These are phyloP conservation scores for Tolypocladium nubicola DNA, from an alignment of 2,329 filamentous ascomycete genomes.

Conservation along the genomic window DNA sequence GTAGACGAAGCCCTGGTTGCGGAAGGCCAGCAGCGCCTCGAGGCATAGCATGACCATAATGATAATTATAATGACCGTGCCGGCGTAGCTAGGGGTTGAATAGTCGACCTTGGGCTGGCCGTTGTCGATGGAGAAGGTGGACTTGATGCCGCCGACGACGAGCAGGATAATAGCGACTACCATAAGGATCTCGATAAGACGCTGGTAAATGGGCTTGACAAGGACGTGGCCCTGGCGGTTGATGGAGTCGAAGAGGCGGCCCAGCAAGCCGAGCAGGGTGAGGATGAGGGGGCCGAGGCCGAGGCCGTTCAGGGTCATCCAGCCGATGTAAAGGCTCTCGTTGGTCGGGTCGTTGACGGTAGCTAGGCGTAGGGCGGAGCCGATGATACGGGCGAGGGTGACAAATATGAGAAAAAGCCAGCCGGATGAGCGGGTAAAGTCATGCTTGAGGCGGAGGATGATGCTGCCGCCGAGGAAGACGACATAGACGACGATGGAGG, in stretches of 20 bases:
- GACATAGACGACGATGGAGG: constrained; percentile 18
- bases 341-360: constrained; percentile 40
- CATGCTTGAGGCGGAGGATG: constrained; percentile 32
- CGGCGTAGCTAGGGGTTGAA: constrained; percentile 15
- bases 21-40: constrained; percentile 24
- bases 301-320: constrained; percentile 19
- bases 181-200: constrained; percentile 29
- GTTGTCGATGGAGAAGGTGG: constrained; percentile 10
- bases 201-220: constrained; percentile 17
- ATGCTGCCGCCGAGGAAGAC: constrained; percentile 17
- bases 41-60: constrained; percentile 30
- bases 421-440: constrained; percentile 48
- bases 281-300: constrained; percentile 37
- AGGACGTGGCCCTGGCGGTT: constrained; percentile 24
- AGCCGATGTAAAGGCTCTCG: constrained; percentile 20
- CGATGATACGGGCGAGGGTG: constrained; percentile 45
- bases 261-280: constrained; percentile 21
- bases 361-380: constrained; percentile 32
- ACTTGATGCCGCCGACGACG: constrained; percentile 19
- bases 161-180: constrained; percentile 26
- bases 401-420: constrained; percentile 51
- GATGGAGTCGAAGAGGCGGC: constrained; percentile 33
- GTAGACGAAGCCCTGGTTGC: constrained; percentile 27
- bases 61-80: constrained; percentile 19
- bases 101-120: constrained; percentile 16